These are phyloP conservation scores for Rhizophora mangle DNA, from an alignment of 345 rosid species.

Conservation along the genomic window DNA sequence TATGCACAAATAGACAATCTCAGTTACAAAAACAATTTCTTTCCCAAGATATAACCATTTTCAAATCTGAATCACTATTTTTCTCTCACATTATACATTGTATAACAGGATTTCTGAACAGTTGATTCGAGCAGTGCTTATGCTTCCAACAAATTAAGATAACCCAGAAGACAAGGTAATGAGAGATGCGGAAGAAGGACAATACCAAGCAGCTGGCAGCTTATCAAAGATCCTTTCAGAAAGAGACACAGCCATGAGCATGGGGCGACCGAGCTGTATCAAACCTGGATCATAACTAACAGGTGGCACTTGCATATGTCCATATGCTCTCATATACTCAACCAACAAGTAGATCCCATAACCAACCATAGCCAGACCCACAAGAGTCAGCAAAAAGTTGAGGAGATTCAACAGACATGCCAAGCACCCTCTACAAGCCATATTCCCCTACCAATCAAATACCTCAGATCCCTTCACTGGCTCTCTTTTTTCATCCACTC, in stretches of 20 bases:
- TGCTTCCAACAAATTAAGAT: no score
- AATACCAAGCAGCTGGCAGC: conserved; percentile 87
- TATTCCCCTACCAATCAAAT: conserved; percentile 13
- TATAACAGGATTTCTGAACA: no score
- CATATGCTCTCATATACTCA: conserved; percentile 51
- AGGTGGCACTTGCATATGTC: conserved; percentile 24
- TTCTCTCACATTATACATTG: no score
- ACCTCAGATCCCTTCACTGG: not conserved
- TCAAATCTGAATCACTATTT: no score
- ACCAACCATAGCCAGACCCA: conserved; percentile 85
- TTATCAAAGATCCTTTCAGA: conserved; percentile 50
- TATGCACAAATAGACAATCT: no score
- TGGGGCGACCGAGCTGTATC: conserved; percentile 72
- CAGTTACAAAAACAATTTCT: no score
- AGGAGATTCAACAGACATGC: conserved; percentile 79
- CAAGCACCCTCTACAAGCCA: conserved; percentile 85
- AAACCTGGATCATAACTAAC: conserved; percentile 25
- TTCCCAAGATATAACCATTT: no score
- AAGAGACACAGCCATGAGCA: conserved; percentile 68
- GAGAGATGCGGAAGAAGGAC: not conserved
- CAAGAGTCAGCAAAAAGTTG: conserved; percentile 71
- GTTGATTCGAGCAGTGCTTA: no score
- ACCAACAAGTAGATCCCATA: conserved; percentile 94
- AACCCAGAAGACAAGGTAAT: not conserved
- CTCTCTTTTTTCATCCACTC: no score